Evolutionary conservation across 2,329 filamentous ascomycete species (phyloP).

Genomic region (Trichoderma endophyticum): DNA sequence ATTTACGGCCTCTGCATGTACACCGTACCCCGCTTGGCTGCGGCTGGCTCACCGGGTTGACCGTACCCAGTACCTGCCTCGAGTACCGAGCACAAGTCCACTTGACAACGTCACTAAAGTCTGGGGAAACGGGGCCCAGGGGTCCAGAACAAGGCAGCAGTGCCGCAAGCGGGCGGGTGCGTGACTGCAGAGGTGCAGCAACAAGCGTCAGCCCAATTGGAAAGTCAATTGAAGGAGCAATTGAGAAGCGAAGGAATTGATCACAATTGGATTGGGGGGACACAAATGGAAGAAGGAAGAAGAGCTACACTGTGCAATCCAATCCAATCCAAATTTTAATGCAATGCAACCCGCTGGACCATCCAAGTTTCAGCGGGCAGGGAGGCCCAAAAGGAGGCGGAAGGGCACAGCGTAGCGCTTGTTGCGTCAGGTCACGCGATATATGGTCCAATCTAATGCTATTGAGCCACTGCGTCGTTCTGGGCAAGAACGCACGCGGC

Average conservation of each 20-base stretch:
- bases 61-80: conserved; percentile 18
- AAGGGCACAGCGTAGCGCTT: neutral
- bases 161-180: conserved; percentile 1
- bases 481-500: conserved; percentile 17
- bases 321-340: neutral
- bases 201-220: neutral
- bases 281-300: neutral
- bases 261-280: neutral
- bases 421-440: conserved; percentile 36
- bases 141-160: conserved; percentile 11
- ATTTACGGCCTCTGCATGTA: conserved; percentile 17
- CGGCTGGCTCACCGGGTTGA: conserved; percentile 17
- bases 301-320: neutral
- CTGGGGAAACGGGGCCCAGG: conserved; percentile 17
- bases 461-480: conserved; percentile 15
- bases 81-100: conserved; percentile 17
- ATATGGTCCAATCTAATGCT: conserved; percentile 21
- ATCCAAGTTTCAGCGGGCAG: neutral
- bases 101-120: conserved; percentile 17
- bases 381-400: neutral
- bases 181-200: neutral
- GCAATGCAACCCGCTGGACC: neutral
- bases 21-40: conserved; percentile 26
- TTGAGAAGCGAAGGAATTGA: too few species aligned
- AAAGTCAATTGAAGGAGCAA: neutral